Evolutionary conservation across 225 moss, liverwort and hornwort genomes (phyloP), one percentile per base, ranked within the genome.

Genomic region (Pseudoscleropodium purum): DNA sequence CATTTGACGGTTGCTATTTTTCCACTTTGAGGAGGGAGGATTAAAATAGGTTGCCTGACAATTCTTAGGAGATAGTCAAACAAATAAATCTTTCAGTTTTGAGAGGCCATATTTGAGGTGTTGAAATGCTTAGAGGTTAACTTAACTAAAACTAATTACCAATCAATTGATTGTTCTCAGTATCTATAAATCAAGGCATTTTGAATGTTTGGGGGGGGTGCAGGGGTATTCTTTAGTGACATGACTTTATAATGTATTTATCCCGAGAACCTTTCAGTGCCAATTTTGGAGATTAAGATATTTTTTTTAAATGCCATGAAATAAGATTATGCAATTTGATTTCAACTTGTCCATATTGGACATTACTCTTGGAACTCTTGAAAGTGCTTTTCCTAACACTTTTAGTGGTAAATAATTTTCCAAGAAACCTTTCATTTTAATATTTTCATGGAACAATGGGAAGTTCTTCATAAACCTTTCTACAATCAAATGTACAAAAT

Each of bases 131-230:
- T 45, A 45, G 45, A 45, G 45, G 45, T 45, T 45, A 10, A 67
- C 5, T 36, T 67, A 19, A 67, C 11, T 67, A 36, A 36, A 67
- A 11, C 36, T 34, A 67, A 67, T 10, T 19, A 20, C 6, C 11
- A 67, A 67, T 2, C 12, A 23, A n/a, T 23, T 7, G 4, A 69
- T 69, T 69, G 23, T 69, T n/a, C 23, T 23, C 37, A 68, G 2
- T 0, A 7, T 0, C 0, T n/a, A n/a, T 23, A 67, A 4, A 14
- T 39, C 4, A 25, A 4, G 7, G 2, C 14, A 70, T 39, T 24
- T 1, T 8, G 39, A 25, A 70, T 70, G 7, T 68, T 18, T 11
- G 0, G 21, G 6, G 7, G 21, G 47, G 47, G n/a, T n/a, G n/a
- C n/a, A 9, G 47, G 45, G 45, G 8, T 47, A 47, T 8, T 39